Evolutionary conservation across 2,329 filamentous ascomycete genomes (phyloP), one percentile per base, ranked within the genome.

Genomic region (Penicillium sp.): DNA sequence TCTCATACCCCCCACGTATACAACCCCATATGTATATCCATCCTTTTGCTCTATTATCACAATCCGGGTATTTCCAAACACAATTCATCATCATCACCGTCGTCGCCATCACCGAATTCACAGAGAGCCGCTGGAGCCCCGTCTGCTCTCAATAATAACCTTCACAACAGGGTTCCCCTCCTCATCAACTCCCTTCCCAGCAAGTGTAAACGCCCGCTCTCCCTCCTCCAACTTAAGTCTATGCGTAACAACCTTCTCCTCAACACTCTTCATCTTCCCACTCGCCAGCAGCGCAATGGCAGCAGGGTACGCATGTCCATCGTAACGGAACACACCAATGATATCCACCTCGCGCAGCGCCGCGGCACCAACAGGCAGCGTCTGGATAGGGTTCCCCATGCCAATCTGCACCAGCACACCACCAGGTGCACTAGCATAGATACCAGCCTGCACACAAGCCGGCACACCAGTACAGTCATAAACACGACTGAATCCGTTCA

Each of bases 261-360:
- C 70, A 0, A 79, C 74, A 19, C 64, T 70, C 17, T 70, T 70
- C 35, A 79, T 61, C 47, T 72, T 71, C 5, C 76, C 76, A 43
- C 74, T 75, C 2, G 71, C 74, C 55, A 79, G 64, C 54, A 79
- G 62, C 54, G 71, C 72, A 61, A 80, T 77, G 2, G 77, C 77
- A n/a, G 70, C 72, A 0, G 76, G 75, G 55, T 79, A 80, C 0
- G 75, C 76, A 57, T 74, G 70, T 2, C 64, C 66, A 59, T 77
- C 75, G 52, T 80, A 80, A 39, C 77, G 68, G 63, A 79, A 78
- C 6, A 79, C 76, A n/a, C 77, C 77, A 43, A 79, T 73, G 38
- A 80, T 72, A 59, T 80, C 77, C 6, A 80, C 75, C 61, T 80
- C 77, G 31, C 77, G 72, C 53, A 79, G 57, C 28, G 77, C 76